A percentile compares a stretch with the other conserved stretches of the same genome.
These are phyloP conservation scores for Pseudogymnoascus sp. DNA, from an alignment of 2,329 filamentous ascomycete genomes.

Conservation along the genomic window DNA sequence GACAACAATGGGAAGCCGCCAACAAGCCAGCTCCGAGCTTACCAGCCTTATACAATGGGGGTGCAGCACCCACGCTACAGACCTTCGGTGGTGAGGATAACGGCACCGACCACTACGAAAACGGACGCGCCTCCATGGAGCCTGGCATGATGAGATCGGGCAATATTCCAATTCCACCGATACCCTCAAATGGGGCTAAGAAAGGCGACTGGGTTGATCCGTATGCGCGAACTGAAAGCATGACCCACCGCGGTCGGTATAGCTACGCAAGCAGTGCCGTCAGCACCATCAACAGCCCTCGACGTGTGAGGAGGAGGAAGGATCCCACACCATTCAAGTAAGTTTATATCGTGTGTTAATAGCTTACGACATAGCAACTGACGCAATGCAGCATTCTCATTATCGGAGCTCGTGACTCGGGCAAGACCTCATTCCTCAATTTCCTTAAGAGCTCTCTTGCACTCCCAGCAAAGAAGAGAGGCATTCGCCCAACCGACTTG, in stretches of 20 bases:
- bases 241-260: constrained; percentile 92
- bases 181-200: constrained; percentile 34
- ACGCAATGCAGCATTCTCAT: constrained; percentile 65
- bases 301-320: constrained; percentile 86
- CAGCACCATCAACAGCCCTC: constrained; percentile 87
- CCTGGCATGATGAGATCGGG: constrained; percentile 31
- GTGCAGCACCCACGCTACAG: constrained; percentile 22
- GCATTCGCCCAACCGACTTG: constrained; percentile 28
- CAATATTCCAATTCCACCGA: constrained; percentile 47
- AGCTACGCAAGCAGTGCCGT: constrained; percentile 91
- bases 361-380: constrained; percentile 17
- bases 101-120: constrained; percentile 30
- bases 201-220: constrained; percentile 59
- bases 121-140: constrained; percentile 47
- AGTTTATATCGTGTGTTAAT: constrained; percentile 34
- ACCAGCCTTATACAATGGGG: constrained; percentile 39
- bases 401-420: constrained; percentile 76
- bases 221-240: constrained; percentile 81
- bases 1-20: constrained; percentile 48
- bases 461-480: constrained; percentile 71
- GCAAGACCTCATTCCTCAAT: constrained; percentile 95
- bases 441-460: constrained; percentile 85
- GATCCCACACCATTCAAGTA: constrained; percentile 98
- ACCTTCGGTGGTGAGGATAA: constrained; percentile 51
- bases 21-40: constrained; percentile 52